Evolutionary conservation across 2,329 filamentous ascomycete species (phyloP).

Genomic region (Fusarium annulatum): DNA sequence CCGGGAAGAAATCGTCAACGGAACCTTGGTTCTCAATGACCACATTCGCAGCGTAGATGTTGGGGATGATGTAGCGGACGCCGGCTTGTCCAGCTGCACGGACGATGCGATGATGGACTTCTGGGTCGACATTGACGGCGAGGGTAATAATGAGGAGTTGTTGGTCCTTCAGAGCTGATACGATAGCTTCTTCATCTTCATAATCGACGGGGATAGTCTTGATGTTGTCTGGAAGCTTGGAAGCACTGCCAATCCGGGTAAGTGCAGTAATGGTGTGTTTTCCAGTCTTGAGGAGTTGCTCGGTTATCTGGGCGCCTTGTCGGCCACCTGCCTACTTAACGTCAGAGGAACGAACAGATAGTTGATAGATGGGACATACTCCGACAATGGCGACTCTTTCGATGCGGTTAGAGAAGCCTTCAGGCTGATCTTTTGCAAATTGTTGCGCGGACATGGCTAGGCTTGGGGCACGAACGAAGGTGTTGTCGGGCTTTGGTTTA

Average conservation of each 20-base stretch:
- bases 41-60: slow-evolving; percentile 51
- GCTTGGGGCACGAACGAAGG: too few species aligned
- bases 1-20: background rate
- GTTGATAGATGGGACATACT: slow-evolving; percentile 45
- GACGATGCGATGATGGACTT: slow-evolving; percentile 56
- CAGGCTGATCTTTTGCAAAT: slow-evolving; percentile 10
- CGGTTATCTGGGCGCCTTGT: slow-evolving; percentile 49
- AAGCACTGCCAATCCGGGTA: slow-evolving; percentile 55
- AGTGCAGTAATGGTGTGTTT: slow-evolving; percentile 63
- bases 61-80: slow-evolving; percentile 60
- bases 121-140: slow-evolving; percentile 48
- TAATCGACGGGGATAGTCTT: slow-evolving; percentile 55
- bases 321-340: slow-evolving; percentile 50
- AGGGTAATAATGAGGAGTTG: slow-evolving; percentile 63
- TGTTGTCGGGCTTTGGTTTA: too few species aligned
- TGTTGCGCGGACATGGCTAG: background rate
- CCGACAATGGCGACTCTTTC: slow-evolving; percentile 55
- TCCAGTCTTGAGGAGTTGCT: slow-evolving; percentile 56
- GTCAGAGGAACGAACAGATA: fast-evolving
- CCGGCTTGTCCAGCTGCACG: slow-evolving; percentile 59
- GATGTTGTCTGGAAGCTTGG: slow-evolving; percentile 55
- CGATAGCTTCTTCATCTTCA: slow-evolving; percentile 52
- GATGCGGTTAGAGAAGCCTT: slow-evolving; percentile 8
- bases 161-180: slow-evolving; percentile 60
- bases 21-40: slow-evolving; percentile 4